Evolutionary conservation across 306 rosid species (phyloP), one percentile per base, ranked within the genome.

Genomic region (Arachis stenosperma): DNA sequence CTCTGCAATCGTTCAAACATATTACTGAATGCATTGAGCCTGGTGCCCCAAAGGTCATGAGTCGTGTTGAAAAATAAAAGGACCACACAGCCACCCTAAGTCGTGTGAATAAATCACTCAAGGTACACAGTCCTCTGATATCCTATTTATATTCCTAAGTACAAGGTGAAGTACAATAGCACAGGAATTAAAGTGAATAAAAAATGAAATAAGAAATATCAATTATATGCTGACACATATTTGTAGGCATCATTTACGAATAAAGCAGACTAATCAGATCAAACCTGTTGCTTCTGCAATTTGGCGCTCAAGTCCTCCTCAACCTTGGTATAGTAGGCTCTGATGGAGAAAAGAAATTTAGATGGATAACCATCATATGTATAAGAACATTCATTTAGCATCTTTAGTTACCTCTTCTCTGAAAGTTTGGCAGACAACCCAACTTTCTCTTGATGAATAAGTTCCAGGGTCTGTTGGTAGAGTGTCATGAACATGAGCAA

Each of bases 251-350:
- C 57, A 52, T 52, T 52, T 52, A 52, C 13, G 29, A 52, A 52
- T 50, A 62, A 75, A 65, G 52, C 74, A 56, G 17, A 62, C 13
- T 14, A 65, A 54, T 39, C 41, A 78, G 78, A 63, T 69, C 64
- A 74, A 79, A 93, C 98, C 96, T 82, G 87, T 52, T 79, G 94
- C 76, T 85, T 69, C 79, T 71, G 90, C 61, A 93, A 85, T 69
- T 83, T 85, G 80, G 70, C 78, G 71, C 43, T 61, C 78, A 91
- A 71, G 47, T 84, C 86, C 82, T 84, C 89, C 17, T 70, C 70
- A 55, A 76, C 80, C 79, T 79, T 86, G 77, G 56, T 59, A 73
- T 86, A 93, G 84, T 78, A 84, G 69, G 80, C 81, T 62, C 97
- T 90, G 88, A 78, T 29, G 79, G 55, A 48, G 77, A 17, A 52